Evolutionary conservation across 768 basidiomycete species (phyloP).

Genomic region (Mycena epipterygia): DNA sequence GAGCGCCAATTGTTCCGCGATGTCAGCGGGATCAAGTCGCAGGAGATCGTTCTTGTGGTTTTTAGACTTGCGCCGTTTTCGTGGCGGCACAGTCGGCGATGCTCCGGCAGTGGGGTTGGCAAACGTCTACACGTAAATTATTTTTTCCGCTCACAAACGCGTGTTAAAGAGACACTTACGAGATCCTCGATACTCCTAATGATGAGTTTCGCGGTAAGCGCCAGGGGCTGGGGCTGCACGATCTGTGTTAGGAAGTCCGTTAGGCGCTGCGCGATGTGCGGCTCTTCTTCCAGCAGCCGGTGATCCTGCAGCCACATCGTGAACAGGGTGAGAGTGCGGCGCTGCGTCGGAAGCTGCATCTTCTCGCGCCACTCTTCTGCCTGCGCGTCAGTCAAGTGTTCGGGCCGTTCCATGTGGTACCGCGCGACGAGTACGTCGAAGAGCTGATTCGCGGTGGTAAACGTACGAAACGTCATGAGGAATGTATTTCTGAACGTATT

Average conservation of each 20-base stretch:
- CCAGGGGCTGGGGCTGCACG: constrained; percentile 55
- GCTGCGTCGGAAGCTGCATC: constrained; percentile 73
- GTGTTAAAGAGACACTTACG: constrained; percentile 53
- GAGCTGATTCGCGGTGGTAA: constrained; percentile 76
- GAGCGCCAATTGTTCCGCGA: constrained; percentile 88
- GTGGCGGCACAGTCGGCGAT: constrained; percentile 43
- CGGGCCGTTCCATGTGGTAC: constrained; percentile 69
- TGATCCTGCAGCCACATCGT: constrained; percentile 74
- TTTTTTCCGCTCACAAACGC: not conserved
- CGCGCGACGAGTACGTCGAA: constrained; percentile 77
- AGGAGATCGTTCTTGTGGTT: constrained; percentile 71
- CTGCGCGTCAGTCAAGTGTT: constrained; percentile 64
- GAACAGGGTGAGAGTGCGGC: constrained; percentile 69
- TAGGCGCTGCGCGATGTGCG: constrained; percentile 68
- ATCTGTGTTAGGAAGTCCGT: constrained; percentile 67
- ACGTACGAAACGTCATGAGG: constrained; percentile 87
- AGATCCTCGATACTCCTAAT: constrained; percentile 66
- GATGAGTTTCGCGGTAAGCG: constrained; percentile 61
- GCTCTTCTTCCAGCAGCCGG: constrained; percentile 74
- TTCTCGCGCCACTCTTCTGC: constrained; percentile 75
- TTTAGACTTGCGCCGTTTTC: constrained; percentile 61
- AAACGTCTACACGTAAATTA: constrained; percentile 54
- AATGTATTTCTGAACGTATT: constrained; percentile 71
- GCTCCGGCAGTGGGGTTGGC: constrained; percentile 44
- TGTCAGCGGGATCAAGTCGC: constrained; percentile 73